Conservation (phyloP, 2,329 filamentous ascomycete genomes). For the Fusarium annulatum region DNA sequence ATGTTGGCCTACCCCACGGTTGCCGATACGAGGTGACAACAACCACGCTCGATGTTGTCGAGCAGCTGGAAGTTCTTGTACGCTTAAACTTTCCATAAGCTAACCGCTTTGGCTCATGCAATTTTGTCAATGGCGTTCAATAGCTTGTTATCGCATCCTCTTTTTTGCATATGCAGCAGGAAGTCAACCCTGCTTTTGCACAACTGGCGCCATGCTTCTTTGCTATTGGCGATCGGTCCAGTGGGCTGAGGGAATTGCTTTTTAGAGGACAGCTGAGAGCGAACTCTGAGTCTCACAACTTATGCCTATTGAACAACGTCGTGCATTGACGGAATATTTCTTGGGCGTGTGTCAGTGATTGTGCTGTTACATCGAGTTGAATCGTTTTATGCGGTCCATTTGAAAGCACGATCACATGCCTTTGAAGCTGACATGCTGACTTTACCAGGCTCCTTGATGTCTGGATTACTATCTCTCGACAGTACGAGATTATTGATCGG, state of each 20-base stretch:
- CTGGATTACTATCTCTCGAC: slow-evolving; percentile 6
- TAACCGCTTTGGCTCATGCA: slow-evolving; percentile 16
- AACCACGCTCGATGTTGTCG: slow-evolving; percentile 2
- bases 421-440: slow-evolving; percentile 29
- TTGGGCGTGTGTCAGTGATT: slow-evolving; percentile 3
- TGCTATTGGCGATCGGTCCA: slow-evolving; percentile 14
- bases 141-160: slow-evolving; percentile 16
- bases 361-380: slow-evolving; percentile 12
- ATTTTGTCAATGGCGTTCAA: slow-evolving; percentile 11
- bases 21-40: slow-evolving; percentile 34
- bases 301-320: slow-evolving; percentile 24
- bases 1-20: slow-evolving; percentile 26
- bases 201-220: slow-evolving; percentile 1
- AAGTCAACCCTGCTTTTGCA: slow-evolving; percentile 3
- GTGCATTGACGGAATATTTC: background rate
- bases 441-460: background rate
- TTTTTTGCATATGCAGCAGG: slow-evolving; percentile 16
- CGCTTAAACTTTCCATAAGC: slow-evolving; percentile 12
- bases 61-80: slow-evolving; percentile 18
- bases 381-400: slow-evolving; percentile 6
- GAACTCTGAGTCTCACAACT: slow-evolving; percentile 22
- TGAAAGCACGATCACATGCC: slow-evolving; percentile 6
- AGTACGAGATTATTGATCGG: background rate
- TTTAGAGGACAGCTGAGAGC: slow-evolving; percentile 14
- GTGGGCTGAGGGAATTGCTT: slow-evolving; percentile 1